A percentile compares a stretch with the other conserved stretches of the same genome.
phyloP scores from a whole-genome alignment of 805 yeast species.

The Debaryomyces castellii region DNA sequence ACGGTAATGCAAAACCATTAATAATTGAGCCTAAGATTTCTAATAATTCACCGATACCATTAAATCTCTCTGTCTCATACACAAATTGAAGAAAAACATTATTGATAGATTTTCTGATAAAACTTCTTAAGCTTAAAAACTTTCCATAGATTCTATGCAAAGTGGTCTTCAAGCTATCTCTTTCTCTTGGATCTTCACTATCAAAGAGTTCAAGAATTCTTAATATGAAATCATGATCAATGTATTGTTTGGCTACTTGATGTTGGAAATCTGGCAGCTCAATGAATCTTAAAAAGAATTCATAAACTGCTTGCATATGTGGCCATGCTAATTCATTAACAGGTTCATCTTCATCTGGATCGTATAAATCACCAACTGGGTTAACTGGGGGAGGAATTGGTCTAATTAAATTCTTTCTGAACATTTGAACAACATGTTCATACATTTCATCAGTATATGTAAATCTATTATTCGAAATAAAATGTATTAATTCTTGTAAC shows the following conservation, averaged over 20 bases:
- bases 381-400: conserved; percentile 98
- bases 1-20: conserved; percentile 95
- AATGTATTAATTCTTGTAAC: conserved; percentile 84
- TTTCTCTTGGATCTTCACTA: conserved; percentile 93
- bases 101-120: conserved; percentile 86
- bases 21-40: conserved; percentile 95
- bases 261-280: conserved; percentile 95
- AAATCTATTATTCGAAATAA: conserved; percentile 78
- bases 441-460: conserved; percentile 90
- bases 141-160: conserved; percentile 95
- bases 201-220: conserved; percentile 86
- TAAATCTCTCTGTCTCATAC: conserved; percentile 93
- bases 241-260: conserved; percentile 87
- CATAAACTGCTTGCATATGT: conserved; percentile 96
- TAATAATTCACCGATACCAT: conserved; percentile 91
- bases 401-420: conserved; percentile 82
- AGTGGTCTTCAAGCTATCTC: conserved; percentile 93
- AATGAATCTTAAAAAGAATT: conserved; percentile 86
- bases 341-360: conserved; percentile 99
- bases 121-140: conserved; percentile 83
- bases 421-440: conserved; percentile 84
- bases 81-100: conserved; percentile 90
- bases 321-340: conserved; percentile 97
- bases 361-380: conserved; percentile 93
- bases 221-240: conserved; percentile 86